Evolutionary conservation across 352 stramenopile species (phyloP).

Genomic region (Globisporangium uncinulatum): DNA sequence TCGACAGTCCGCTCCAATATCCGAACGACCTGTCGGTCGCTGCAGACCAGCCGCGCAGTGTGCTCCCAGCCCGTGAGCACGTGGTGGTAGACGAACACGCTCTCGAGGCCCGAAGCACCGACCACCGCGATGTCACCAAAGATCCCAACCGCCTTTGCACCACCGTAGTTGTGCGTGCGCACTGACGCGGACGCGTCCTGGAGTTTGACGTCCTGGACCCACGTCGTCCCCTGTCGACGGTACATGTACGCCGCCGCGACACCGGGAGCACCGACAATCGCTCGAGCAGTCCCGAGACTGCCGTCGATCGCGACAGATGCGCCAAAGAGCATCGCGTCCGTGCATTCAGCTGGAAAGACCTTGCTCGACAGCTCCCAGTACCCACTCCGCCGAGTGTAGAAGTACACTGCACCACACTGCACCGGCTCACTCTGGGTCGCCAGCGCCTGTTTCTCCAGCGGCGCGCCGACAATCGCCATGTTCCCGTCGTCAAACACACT

Average conservation of each 20-base stretch:
- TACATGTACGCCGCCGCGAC: constrained; percentile 50
- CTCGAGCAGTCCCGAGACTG: constrained; percentile 43
- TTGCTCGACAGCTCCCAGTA: constrained; percentile 67
- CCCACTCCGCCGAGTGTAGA: constrained; percentile 57
- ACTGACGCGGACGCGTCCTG: constrained; percentile 29
- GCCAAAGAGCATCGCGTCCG: constrained; percentile 47
- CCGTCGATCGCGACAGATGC: constrained; percentile 67
- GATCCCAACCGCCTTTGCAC: constrained; percentile 63
- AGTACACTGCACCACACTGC: constrained; percentile 57
- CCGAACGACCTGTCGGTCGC: constrained; percentile 80
- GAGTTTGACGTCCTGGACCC: constrained; percentile 42
- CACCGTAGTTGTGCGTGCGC: constrained; percentile 63
- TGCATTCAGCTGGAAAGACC: constrained; percentile 40
- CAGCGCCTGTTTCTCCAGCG: constrained; percentile 30
- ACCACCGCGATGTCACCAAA: constrained; percentile 87
- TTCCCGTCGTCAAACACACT: constrained; percentile 62
- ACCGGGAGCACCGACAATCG: constrained; percentile 68
- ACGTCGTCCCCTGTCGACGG: constrained; percentile 22
- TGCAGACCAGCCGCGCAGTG: constrained; percentile 51
- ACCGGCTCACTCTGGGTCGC: constrained; percentile 9
- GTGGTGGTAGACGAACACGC: constrained; percentile 71
- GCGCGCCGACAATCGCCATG: constrained; percentile 61
- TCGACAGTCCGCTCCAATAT: constrained; percentile 72
- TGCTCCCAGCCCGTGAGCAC: constrained; percentile 40
- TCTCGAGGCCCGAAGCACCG: constrained; percentile 68